Base-by-base conservation (phyloP, 176 grass and related monocot species). In the Oryza meridionalis region DNA sequence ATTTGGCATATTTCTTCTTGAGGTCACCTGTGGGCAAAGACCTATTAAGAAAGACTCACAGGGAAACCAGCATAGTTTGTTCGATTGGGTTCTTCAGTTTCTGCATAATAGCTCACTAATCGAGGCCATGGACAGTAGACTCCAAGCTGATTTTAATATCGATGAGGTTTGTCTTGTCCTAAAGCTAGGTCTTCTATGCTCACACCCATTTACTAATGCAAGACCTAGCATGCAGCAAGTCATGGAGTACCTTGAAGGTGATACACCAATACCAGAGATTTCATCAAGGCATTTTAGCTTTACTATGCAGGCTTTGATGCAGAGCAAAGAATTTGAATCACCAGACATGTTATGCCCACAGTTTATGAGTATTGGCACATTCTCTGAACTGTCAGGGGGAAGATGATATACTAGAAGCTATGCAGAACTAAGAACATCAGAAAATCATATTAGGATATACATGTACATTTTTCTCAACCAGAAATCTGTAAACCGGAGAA, bases 201-300 rank as follows among this genome's bases (percentile, higher is more conserved):
- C 75, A 24, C 67, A 91, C 12, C 73, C 90, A 66, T 72, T 85
- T 62, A 13, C 73, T 1, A 63, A 45, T 17, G 67, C 61, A 19
- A 84, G 90, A 21, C 90, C 90, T 10, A 85, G 72, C 62, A 88
- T 91, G 82, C 55, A 78, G 13, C 86, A 74, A 78, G 86, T 85
- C 4, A 81, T 88, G 77, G 78, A 70, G n/a, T 88, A 82, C 68
- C 53, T 91, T 13, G 58, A 91, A 11, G 75, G 79, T 12, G 21
- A 82, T 17, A 17, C 35, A n/a, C 44, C 72, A 35, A 32, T 66
- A 22, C 76, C 69, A 22, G 58, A 86, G 31, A 3, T 86, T 4
- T 73, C 76, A 22, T 2, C 67, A 27, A 14, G 66, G 64, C 68
- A 86, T 17, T 86, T 73, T 22, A 73, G 44, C 43, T 80, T 86